Percentiles rank a stretch among this genome's conserved stretches.
Evolutionary conservation across 352 stramenopile species (phyloP).

Genomic region (Pythium brachiatum): DNA sequence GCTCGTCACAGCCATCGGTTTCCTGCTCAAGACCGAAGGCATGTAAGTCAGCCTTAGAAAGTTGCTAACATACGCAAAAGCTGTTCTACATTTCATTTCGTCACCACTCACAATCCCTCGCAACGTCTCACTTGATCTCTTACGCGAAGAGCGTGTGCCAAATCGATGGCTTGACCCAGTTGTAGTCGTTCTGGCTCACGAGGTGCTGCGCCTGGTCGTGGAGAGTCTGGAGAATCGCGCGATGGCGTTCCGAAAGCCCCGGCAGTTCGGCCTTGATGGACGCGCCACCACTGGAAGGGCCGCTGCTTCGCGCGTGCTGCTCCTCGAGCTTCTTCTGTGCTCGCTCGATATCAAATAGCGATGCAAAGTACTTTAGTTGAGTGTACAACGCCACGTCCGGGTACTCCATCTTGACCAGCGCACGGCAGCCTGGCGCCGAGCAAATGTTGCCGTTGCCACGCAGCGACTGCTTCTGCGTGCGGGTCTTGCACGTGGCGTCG

Average conservation of each 20-base stretch:
- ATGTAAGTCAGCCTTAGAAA: constrained; percentile 43
- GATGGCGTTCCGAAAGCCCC: constrained; percentile 59
- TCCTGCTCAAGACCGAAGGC: constrained; percentile 78
- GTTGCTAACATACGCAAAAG: neutral
- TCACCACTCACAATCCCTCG: too few species aligned
- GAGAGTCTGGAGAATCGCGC: constrained; percentile 74
- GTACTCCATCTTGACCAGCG: constrained; percentile 86
- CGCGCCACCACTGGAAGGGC: constrained; percentile 3
- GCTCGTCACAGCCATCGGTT: constrained; percentile 76
- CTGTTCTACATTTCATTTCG: constrained; percentile 18
- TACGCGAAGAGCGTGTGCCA: constrained; percentile 87
- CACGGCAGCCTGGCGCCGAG: constrained; percentile 90
- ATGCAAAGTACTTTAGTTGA: constrained; percentile 97
- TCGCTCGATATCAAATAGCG: constrained; percentile 93
- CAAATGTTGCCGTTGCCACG: constrained; percentile 91
- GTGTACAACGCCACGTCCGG: constrained; percentile 92
- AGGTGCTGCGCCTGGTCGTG: constrained; percentile 71
- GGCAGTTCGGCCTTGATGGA: constrained; percentile 37
- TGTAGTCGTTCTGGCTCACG: constrained; percentile 90
- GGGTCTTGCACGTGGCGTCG: constrained; percentile 92
- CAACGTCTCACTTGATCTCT: too few species aligned
- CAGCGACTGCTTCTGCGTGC: constrained; percentile 95
- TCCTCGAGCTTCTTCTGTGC: constrained; percentile 80
- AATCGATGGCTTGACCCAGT: constrained; percentile 92
- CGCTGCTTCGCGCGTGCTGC: constrained; percentile 39